phyloP scores from a whole-genome alignment of 108 stramenopile species.

The Skeletonema potamos region DNA sequence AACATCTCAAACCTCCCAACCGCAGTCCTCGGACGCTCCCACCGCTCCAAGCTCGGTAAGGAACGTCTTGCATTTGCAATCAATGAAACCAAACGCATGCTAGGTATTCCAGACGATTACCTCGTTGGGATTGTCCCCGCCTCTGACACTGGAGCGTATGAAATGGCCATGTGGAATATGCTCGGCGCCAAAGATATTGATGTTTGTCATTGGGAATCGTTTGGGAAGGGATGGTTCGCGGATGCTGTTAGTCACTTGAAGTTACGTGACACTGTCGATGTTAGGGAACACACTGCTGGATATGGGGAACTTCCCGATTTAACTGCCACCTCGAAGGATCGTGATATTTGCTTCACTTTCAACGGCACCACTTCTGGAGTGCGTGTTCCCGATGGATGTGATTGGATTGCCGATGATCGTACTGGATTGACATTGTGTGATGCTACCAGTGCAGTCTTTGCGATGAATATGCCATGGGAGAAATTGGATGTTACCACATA shows the following conservation, averaged over 20 bases:
- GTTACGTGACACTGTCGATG: constrained; percentile 79
- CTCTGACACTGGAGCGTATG: constrained; percentile 99
- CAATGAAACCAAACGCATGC: constrained; percentile 91
- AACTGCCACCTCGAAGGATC: constrained; percentile 79
- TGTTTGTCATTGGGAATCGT: constrained; percentile 98
- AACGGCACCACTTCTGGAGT: constrained; percentile 99
- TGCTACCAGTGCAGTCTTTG: constrained; percentile 98
- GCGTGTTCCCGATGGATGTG: constrained; percentile 93
- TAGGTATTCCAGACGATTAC: constrained; percentile 94
- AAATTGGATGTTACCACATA: constrained; percentile 99
- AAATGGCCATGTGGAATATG: constrained; percentile 99
- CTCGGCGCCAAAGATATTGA: constrained; percentile 94
- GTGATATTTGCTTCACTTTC: constrained; percentile 98
- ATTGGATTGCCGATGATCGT: constrained; percentile 91
- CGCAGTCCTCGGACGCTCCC: constrained; percentile 92
- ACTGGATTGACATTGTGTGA: constrained; percentile 96
- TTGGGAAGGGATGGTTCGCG: constrained; percentile 97
- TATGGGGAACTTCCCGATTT: constrained; percentile 97
- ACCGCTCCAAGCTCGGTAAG: constrained; percentile 98
- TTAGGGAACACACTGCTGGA: constrained; percentile 90
- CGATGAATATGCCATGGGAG: constrained; percentile 98
- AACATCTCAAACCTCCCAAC: constrained; percentile 66
- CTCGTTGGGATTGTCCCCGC: constrained; percentile 96
- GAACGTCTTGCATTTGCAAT: constrained; percentile 93
- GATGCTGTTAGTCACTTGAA: constrained; percentile 94